Evolutionary conservation across 2,329 filamentous ascomycete genomes (phyloP), one percentile per base, ranked within the genome.

Genomic region (Fusarium beomiforme): DNA sequence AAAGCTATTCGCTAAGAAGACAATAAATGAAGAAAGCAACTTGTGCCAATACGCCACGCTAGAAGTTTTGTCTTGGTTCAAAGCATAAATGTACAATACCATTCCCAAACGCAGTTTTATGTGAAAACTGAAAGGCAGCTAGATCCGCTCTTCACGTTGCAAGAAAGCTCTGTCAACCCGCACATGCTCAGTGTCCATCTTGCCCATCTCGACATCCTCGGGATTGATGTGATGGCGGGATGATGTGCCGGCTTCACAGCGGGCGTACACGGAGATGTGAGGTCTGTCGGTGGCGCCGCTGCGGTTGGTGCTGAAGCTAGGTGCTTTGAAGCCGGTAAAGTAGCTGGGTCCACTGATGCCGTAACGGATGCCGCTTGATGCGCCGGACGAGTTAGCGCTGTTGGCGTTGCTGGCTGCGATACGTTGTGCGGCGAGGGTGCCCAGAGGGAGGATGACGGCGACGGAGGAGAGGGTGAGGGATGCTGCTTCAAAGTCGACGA

Each of bases 381-480:
- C 63, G 14, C 57, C 54, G 6, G 75, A 71, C 12, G 65, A 55
- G 54, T 74, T 65, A 26, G 66, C 62, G 24, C 73, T 62, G 58
- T 67, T 78, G 53, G 59, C 51, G 12, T 74, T 75, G 55, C 44
- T 73, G 23, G 81, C 78, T 44, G 86, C 76, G 44, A 71, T 60
- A 39, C 84, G 83, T 71, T 87, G 85, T 11, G 87, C 87, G 17
- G 85, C 80, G 33, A 89, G 81, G 8, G 84, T 84, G 59, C 85
- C 87, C 2, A 88, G 81, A 0, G 87, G 86, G 1, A 89, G 81
- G 41, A 88, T 82, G 53, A 88, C 75, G 67, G 84, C 80, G 43
- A 88, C 85, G 1, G 85, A 83, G 0, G 86, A 87, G 43, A 83
- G 78, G 0, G 84, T 83, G 39, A 88, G 77, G 3, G 86, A 87